Base-by-base conservation (phyloP, 2,329 filamentous ascomycete genomes). In the Magnaporthiopsis rhizophila region DNA sequence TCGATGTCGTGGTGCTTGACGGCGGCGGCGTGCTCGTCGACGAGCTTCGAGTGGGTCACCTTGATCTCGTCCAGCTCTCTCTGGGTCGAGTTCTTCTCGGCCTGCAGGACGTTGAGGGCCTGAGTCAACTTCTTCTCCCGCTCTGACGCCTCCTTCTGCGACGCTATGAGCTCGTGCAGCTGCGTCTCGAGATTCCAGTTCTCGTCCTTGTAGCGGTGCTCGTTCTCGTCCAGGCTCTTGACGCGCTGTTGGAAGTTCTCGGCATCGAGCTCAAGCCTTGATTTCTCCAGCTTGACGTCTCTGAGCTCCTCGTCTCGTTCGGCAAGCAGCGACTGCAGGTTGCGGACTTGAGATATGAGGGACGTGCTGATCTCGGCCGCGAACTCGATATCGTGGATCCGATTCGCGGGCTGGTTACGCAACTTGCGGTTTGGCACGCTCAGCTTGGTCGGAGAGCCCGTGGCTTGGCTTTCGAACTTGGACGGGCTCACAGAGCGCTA, bases 281-380 rank as follows among this genome's bases (percentile, higher is more conserved):
- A 89, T 70, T 89, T 91, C 67, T 96, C 91, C 62, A 86, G 75
- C 69, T 89, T 89, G 67, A 88, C 81, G 24, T 87, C 83, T 74
- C 90, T 93, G 68, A 97, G 79, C 60, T 91, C 83, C 63, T 97
- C 93, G 68, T 99, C 95, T 69, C 92, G 90, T 77, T 98, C 92
- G 0, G 89, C 85, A 13, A 99, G 83, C 21, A 96, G 81, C 2
- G 88, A 84, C 75, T 99, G 95, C 64, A 99, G 78, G 73, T 95
- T 92, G 67, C 95, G 89, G 62, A 99, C 90, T 77, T 98, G 95
- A n/a, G 90, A 88, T 62, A 99, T 88, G 62, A 99, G 82, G 2
- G 92, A 97, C 7, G 92, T 97, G 72, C 92, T 97, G 71, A 99
- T 97, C 73, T 99, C 94, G 62, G 95, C 93, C n/a, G 94, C 95